Conservation (phyloP, 2,329 filamentous ascomycete species). For the Cordyceps militaris region DNA sequence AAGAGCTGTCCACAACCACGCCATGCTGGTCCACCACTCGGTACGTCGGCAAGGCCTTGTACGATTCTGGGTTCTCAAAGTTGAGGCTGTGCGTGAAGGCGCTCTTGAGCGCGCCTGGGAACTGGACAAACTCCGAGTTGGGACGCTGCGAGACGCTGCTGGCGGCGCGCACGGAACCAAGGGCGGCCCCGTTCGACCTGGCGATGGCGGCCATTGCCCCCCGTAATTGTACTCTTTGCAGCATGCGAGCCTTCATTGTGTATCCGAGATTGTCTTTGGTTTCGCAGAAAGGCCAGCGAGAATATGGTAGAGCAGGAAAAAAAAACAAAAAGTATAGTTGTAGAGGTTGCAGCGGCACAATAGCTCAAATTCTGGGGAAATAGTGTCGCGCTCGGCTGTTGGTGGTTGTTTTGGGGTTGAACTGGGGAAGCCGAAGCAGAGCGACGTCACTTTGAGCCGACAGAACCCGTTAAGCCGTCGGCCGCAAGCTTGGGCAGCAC, state of each 20-base stretch:
- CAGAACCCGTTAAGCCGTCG: constrained; percentile 21
- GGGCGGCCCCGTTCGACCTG: constrained; percentile 15
- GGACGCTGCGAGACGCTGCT: constrained; percentile 50
- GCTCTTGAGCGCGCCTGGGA: constrained; percentile 92
- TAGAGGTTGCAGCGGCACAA: constrained; percentile 9
- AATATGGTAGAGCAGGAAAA: background rate
- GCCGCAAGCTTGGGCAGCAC: background rate
- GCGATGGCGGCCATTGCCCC: constrained; percentile 18
- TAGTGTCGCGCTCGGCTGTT: constrained; percentile 5
- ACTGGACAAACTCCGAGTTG: constrained; percentile 54
- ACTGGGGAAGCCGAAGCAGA: constrained; percentile 13
- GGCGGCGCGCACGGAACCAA: constrained; percentile 28
- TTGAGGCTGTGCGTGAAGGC: constrained; percentile 76
- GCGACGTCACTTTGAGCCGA: constrained; percentile 29
- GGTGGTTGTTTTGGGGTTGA: constrained; percentile 11
- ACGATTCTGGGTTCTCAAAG: constrained; percentile 67
- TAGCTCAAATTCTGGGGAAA: constrained; percentile 9
- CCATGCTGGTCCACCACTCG: constrained; percentile 88
- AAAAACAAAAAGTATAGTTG: background rate
- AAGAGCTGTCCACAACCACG: constrained; percentile 66
- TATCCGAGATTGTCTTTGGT: background rate
- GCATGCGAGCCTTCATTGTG: constrained; percentile 29
- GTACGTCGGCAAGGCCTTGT: constrained; percentile 80
- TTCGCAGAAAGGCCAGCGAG: background rate
- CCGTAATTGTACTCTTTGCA: constrained; percentile 24